Evolutionary conservation across 139 green algal species (phyloP).

Genomic region (Chlamydomonas eustigma): DNA sequence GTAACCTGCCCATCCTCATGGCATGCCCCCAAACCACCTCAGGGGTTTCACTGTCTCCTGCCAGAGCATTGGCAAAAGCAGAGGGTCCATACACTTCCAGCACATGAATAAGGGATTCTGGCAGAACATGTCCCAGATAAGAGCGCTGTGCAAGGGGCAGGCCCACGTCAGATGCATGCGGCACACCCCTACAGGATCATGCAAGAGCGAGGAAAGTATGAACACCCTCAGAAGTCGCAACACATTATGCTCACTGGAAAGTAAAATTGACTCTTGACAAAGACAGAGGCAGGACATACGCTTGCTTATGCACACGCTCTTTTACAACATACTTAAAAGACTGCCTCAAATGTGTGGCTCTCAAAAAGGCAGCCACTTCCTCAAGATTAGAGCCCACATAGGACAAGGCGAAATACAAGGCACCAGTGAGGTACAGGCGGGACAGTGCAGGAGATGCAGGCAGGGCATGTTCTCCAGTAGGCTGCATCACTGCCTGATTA

Average conservation of each 20-base stretch:
- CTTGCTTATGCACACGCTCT: too few relatives aligned
- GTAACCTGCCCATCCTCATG: constrained; percentile 77
- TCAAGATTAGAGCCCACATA: constrained; percentile 50
- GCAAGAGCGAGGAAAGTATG: too few relatives aligned
- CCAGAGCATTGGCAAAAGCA: constrained; percentile 74
- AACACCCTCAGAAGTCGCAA: too few relatives aligned
- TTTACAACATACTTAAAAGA: constrained; percentile 2
- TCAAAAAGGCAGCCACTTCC: background rate
- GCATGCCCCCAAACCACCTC: constrained; percentile 90
- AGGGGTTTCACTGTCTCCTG: constrained; percentile 79
- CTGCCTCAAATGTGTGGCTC: constrained; percentile 12
- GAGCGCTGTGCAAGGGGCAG: constrained; percentile 56
- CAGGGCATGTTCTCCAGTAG: background rate
- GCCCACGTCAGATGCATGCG: background rate
- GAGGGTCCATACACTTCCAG: constrained; percentile 62
- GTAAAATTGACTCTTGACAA: too few relatives aligned
- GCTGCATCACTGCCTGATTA: too few relatives aligned
- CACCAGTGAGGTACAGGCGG: constrained; percentile 81
- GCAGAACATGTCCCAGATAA: constrained; percentile 82
- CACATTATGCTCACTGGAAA: too few relatives aligned
- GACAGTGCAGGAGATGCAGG: constrained; percentile 39
- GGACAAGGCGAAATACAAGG: constrained; percentile 81
- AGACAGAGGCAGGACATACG: too few relatives aligned
- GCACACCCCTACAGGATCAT: background rate
- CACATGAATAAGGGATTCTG: constrained; percentile 86